Evolutionary conservation across 345 rosid genomes (phyloP), one percentile per base, ranked within the genome.

Genomic region (Hypericum perforatum): DNA sequence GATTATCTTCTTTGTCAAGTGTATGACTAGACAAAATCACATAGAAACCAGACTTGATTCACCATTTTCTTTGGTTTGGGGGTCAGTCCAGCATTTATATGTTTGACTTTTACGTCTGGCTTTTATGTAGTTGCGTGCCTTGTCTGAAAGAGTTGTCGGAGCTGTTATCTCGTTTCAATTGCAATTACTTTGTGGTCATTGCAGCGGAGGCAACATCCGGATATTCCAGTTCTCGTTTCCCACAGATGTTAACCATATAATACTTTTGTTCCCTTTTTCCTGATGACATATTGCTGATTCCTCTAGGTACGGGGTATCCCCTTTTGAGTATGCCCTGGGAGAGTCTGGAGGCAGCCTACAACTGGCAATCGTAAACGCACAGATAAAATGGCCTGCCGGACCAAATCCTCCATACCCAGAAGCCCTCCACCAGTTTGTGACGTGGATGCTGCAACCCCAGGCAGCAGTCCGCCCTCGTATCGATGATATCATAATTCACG

Each of bases 301-400:
- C 53, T 38, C 52, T 60, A 89, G 99, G 97, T 86, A 86, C 39
- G 94, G 99, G 10, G 80, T 75, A 46, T 86, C 97, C 43, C 99
- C 99, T 11, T 94, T 94, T 37, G 97, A 94, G 74, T 94, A 94
- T 53, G 95, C 95, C 8, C 91, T 89, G 39, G 99, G 89, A 67
- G 97, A 94, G 70, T 78, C 99, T 0, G 99, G 89, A 55, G 99
- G 97, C 63, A 94, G 95, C 84, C 84, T 94, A 42, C 97, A 94
- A 62, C 61, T 84, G 16, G 97, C 99, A 63, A 68, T 89, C 45
- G 63, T 89, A 62, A 94, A 89, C 73, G 95, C 91, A n/a, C 95
- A 86, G 70, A 64, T 94, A 57, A 94, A 89, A 72, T 89, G 99
- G 99, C 97, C 99, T 36, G 70, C 78, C 37, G 97, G 95, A 66